Evolutionary conservation across 2,329 filamentous ascomycete genomes (phyloP), one percentile per base, ranked within the genome.

Genomic region (Tetracladium maxilliforme): DNA sequence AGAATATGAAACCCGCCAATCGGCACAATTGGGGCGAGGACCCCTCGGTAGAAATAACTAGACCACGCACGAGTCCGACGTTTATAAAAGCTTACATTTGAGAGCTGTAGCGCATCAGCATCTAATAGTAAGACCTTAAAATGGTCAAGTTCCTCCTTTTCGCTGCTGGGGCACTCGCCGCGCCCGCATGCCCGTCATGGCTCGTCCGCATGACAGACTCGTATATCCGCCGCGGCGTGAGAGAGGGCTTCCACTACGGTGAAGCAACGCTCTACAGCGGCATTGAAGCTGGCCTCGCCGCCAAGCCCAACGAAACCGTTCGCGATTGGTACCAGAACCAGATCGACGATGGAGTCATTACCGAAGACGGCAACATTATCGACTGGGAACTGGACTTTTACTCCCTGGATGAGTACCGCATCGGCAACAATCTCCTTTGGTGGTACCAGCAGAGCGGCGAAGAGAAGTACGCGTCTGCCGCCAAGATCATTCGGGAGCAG

Each of bases 361-460:
- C 45, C n/a, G 42, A 64, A 19, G 64, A 64, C 9, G 56, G 52
- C 5, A 21, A 34, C 10, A 45, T 66, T 28, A 42, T 44, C 10
- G 46, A 49, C 11, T 69, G 60, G 48, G 49, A 60, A 27, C 42
- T 52, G 10, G 43, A 43, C 4, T 56, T 52, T 36, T 60, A 66
- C 45, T 62, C 58, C 4, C 48, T 64, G 1, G 58, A 64, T 31
- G 56, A 67, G 30, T 55, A 67, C 31, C 58, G 64, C 6, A 50
- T 67, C 16, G 64, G 62, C 6, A 55, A 61, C 34, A 62, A 61
- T 36, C 45, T 64, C 19, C 46, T 69, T 2, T 60, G 49, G 33
- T 54, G 62, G 47, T 59, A 61, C 34, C 51, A 55, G 33, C 39
- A 49, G 29, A 59, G 58, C 0, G 49, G 50, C 8, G 49, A 58